Base-by-base conservation (phyloP, 2,329 filamentous ascomycete genomes). In the Cladorrhinum sp. region DNA sequence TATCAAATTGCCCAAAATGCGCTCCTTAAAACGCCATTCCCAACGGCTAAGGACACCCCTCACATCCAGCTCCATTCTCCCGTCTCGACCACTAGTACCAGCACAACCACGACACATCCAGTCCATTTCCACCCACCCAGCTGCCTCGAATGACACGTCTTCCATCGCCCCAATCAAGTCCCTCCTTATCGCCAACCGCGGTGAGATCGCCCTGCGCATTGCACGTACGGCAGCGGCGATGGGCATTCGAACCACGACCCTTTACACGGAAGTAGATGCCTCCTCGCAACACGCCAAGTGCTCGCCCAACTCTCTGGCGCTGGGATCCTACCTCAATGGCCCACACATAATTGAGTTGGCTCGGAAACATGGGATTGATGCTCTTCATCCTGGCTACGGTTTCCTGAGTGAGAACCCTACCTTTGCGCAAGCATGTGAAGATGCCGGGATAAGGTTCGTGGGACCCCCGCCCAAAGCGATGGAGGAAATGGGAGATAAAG, bases 131-230 rank as follows among this genome's bases (percentile, higher is more conserved):
- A 66, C 65, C 29, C 68, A 75, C 50, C 72, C 77, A 59, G 70
- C 71, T 32, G 63, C 71, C 58, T 68, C 69, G 23, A 71, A 73
- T 10, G 58, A 72, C n/a, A 62, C 68, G 27, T 70, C 75, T 55
- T 50, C 67, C 32, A 68, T 76, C 50, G 81, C 78, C 13, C 81
- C 84, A 27, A 84, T 88, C 66, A 87, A 86, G 58, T 96, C 92
- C 8, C 90, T 98, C 48, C 83, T 99, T 23, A 98, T 99, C 72
- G 95, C 95, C 57, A 99, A 99, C 74, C 88, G 95, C 68, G 95
- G 95, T 69, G 95, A 99, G 77, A 99, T 99, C 69, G 95, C 95
- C 54, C 82, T 99, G 73, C 90, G 95, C 67, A 95, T 99, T 67
- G 90, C 93, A 66, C 86, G 88, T 66, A 99, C 95, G 22, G 95